phyloP scores from a whole-genome alignment of 306 rosid species.

The Prunus campanulata region DNA sequence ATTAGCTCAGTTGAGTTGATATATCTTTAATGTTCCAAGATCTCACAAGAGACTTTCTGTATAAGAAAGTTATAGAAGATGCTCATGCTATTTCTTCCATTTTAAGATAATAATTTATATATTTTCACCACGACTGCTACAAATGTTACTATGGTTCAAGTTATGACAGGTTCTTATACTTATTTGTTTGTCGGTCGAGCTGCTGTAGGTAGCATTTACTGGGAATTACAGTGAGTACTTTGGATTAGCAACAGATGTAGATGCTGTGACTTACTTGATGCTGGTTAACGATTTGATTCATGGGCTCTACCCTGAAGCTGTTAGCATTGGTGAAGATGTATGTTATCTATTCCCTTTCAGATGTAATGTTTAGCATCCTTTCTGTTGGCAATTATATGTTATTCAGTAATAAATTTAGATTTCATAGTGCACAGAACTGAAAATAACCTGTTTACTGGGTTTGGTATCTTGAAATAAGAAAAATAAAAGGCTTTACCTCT shows the following conservation, averaged over 20 bases:
- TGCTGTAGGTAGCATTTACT: slow-evolving; percentile 69
- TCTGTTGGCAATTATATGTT: slow-evolving; percentile 2
- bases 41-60: neutral
- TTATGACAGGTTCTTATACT: neutral
- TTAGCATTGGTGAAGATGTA: slow-evolving; percentile 97
- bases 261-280: slow-evolving; percentile 93
- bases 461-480: neutral
- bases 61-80: neutral
- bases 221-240: slow-evolving; percentile 95
- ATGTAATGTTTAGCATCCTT: slow-evolving; percentile 14
- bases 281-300: slow-evolving; percentile 94
- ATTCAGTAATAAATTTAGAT: neutral
- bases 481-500: neutral
- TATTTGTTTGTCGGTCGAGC: slow-evolving; percentile 5
- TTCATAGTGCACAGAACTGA: neutral
- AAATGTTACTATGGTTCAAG: neutral
- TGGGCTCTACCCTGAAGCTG: slow-evolving; percentile 91
- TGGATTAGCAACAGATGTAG: slow-evolving; percentile 82
- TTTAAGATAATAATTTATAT: neutral
- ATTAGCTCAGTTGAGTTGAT: neutral
- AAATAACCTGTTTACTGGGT: neutral
- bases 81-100: neutral
- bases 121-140: neutral
- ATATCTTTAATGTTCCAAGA: neutral
- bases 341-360: slow-evolving; percentile 31